phyloP scores from a whole-genome alignment of 441 rosid genomes.

The Mallotus repandus region DNA sequence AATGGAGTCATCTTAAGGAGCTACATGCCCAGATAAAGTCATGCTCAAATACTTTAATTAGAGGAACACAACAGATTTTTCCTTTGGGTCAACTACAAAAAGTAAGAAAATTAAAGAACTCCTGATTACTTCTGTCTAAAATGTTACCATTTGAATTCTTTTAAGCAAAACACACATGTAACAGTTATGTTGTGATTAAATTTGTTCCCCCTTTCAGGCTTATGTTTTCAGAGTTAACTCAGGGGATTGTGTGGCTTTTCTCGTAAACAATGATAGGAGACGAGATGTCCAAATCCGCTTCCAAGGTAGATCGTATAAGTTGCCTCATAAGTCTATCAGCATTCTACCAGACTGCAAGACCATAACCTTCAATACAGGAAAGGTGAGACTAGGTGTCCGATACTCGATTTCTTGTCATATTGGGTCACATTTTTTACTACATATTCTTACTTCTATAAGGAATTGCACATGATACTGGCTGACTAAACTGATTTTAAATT shows the following conservation, averaged over 20 bases:
- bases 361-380: slow-evolving; percentile 59
- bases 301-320: slow-evolving; percentile 38
- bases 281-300: slow-evolving; percentile 37
- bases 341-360: slow-evolving; percentile 70
- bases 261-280: slow-evolving; percentile 43
- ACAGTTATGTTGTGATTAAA: not conserved
- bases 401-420: not conserved
- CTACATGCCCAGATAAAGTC: slow-evolving; percentile 57
- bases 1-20: slow-evolving; percentile 75
- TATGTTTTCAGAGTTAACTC: slow-evolving; percentile 48
- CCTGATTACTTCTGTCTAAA: not conserved
- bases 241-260: slow-evolving; percentile 61
- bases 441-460: not conserved
- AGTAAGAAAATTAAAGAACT: slow-evolving; percentile 35
- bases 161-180: not conserved
- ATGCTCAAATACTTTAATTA: slow-evolving; percentile 51
- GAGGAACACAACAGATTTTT: slow-evolving; percentile 35
- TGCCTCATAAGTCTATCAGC: slow-evolving; percentile 63
- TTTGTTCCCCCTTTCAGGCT: slow-evolving; percentile 39
- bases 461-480: not conserved
- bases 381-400: slow-evolving; percentile 37
- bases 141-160: not conserved
- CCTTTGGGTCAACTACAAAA: slow-evolving; percentile 49
- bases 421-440: not conserved
- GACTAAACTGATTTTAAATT: not conserved